Base-by-base conservation (phyloP, 1,284 basidiomycete species). In the Coniferiporia sulphurascens region DNA sequence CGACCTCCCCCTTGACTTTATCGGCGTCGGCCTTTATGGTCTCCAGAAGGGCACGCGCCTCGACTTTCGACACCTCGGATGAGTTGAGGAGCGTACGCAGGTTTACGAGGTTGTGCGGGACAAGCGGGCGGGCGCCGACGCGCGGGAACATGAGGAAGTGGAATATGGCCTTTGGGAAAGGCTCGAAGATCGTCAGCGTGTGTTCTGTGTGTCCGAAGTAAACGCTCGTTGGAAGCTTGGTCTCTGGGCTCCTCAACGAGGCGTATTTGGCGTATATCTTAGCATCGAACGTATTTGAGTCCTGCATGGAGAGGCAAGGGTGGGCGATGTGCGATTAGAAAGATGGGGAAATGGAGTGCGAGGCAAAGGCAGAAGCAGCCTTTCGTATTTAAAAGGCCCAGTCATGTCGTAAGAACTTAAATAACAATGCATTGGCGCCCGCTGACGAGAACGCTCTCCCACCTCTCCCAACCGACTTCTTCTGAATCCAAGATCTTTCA, bases 61-160 rank as follows among this genome's bases (percentile, higher is more conserved):
- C 69, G 17, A 71, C 70, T 62, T 82, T 81, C 64, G 86, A 78
- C 41, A 78, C 74, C 48, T 56, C 56, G 9, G 45, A 35, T 8
- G 48, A 27, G 27, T 35, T 58, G 15, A 62, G 48, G 8, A 52
- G 48, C 15, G 56, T 55, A 13, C 43, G 48, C 8, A 62, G 44
- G 51, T 58, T 35, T 27, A 43, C 44, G 7, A 62, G 52, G 32
- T 62, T 62, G 8, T 38, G 36, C 4, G 48, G 48, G 22, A 52
- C 49, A 55, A 35, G 53, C 36, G 63, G 58, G 57, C 68, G 21
- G 58, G 67, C 62, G 68, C 66, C 64, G 62, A 82, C 59, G 68
- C 89, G 83, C 43, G 92, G 92, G 13, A 94, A 74, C 57, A 94
- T 72, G 46, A 95, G 79, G 66, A 91, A 87, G 71, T 96, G 93